A percentile compares a stretch with the other conserved stretches of the same genome.
These are phyloP conservation scores for Trichoderma aggressivum DNA, from an alignment of 2,329 filamentous ascomycete genomes.

Conservation along the genomic window DNA sequence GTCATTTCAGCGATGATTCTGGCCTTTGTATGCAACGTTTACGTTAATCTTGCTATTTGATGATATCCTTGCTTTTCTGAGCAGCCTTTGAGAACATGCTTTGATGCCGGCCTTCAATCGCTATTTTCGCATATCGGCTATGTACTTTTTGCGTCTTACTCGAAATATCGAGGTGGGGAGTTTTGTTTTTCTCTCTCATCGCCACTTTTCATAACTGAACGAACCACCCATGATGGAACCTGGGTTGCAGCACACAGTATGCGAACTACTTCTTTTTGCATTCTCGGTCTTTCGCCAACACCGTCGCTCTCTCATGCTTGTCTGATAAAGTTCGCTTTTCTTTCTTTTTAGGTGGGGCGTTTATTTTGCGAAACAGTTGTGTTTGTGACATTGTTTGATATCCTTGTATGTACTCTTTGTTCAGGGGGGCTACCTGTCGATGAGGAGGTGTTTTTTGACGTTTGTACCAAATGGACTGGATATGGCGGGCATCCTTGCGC, in stretches of 20 bases:
- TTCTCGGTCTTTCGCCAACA: neutral
- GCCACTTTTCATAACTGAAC: neutral
- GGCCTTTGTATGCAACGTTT: neutral
- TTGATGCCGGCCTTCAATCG: neutral
- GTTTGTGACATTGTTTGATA: neutral
- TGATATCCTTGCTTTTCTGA: neutral
- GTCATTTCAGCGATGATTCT: neutral
- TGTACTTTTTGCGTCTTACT: neutral
- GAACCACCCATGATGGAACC: constrained; percentile 2
- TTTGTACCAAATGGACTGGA: constrained; percentile 13
- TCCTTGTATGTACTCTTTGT: neutral
- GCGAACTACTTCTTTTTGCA: neutral
- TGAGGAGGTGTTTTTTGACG: neutral
- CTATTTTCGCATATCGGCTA: neutral
- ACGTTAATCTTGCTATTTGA: neutral
- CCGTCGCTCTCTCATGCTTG: neutral
- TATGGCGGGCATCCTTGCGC: neutral
- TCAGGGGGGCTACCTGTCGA: neutral
- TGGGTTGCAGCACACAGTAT: neutral
- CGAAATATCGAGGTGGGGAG: neutral
- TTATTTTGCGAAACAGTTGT: constrained; percentile 2
- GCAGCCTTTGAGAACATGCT: neutral
- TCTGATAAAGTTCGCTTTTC: neutral
- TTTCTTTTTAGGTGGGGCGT: neutral
- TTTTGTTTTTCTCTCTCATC: neutral